Base-by-base conservation (phyloP, 108 stramenopile species). In the Stephanodiscus triporus region DNA sequence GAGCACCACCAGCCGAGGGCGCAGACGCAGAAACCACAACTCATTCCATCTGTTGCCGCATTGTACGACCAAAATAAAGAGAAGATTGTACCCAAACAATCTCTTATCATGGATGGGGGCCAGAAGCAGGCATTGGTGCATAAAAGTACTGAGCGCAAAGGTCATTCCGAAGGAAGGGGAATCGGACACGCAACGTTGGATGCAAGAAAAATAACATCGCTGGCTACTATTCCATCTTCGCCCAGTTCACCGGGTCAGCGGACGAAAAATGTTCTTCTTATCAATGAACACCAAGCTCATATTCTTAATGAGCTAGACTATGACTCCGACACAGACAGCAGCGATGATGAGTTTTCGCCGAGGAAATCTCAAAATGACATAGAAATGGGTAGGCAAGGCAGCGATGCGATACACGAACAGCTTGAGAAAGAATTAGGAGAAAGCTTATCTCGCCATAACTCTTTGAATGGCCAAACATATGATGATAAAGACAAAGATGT, bases 281-380 rank as follows among this genome's bases (percentile, higher is more conserved):
- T 68, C 22, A 76, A 69, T 71, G 64, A 78, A 49, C 40, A 38
- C 43, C 63, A 71, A 66, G 69, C 77, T 40, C 65, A 72, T 49
- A 71, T 78, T 20, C 38, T 78, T 22, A 58, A 67, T 38, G 56
- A 72, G 50, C 63, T 78, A 8, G 43, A 78, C 29, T 78, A 78
- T 64, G 70, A 72, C 16, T 78, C 77, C 26, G 77, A 71, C 19
- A 65, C 54, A 43, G 70, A 72, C 24, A 78, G 77, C 32, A 72
- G 70, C 34, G 77, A 73, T 56, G 55, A 70, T 57, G 63, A 70
- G 38, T 27, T 17, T 17, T 45, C 65, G 65, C 47, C 50, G 6
- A 63, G 47, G 47, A 45, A 60, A 47, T 47, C 20, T 65, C 29
- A 42, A 69, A 34, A 29, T 63, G 29, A 47, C 34, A 34, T 61